Evolutionary conservation across 169 alveolate species (phyloP), one percentile per base, ranked within the genome.

Genomic region (Fabrea salina): DNA sequence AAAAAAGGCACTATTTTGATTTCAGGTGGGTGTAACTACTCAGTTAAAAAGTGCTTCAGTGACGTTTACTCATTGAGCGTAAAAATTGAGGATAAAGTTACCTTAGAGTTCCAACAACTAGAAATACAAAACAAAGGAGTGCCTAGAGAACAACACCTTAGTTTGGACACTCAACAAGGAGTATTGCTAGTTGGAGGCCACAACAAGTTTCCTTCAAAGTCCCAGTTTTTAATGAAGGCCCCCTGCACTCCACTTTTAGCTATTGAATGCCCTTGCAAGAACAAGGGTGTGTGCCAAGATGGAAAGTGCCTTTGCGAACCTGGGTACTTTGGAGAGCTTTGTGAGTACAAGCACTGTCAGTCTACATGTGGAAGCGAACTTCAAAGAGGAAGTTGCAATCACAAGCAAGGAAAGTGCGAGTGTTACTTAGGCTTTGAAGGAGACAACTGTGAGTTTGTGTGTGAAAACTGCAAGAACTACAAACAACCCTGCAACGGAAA

Each of bases 11-110:
- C n/a, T 3, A 1, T 37, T 16, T 13, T 61, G 19, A 16, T 61
- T 16, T 16, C 25, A 8, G 43, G 41, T 16, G 74, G 74, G 51
- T 61, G 74, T 35, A 61, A 61, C 25, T 61, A 61, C 39, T 33
- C n/a, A 61, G 1, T 33, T 33, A 8, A 47, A 0, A 16, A 35
- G 13, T 61, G 74, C 74, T 61, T 32, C 39, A 30, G 49, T 33
- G 74, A 61, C 32, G 25, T 35, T 8, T 61, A 16, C 39, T 61
- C 32, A 13, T 35, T 61, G 1, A 27, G 27, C 13, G 11, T 61
- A 32, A 30, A 33, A 16, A 13, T 61, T 30, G 49, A n/a, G 30
- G 1, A 25, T n/a, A 2, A 47, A 47, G 19, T 16, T 16, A 47
- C 19, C 56, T 47, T 47, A n/a, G 19, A n/a, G 16, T 47, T 47